These are phyloP conservation scores for Gnaphalium uliginosum DNA, from an alignment of 129 eudicot genomes.

Conservation along the genomic window DNA sequence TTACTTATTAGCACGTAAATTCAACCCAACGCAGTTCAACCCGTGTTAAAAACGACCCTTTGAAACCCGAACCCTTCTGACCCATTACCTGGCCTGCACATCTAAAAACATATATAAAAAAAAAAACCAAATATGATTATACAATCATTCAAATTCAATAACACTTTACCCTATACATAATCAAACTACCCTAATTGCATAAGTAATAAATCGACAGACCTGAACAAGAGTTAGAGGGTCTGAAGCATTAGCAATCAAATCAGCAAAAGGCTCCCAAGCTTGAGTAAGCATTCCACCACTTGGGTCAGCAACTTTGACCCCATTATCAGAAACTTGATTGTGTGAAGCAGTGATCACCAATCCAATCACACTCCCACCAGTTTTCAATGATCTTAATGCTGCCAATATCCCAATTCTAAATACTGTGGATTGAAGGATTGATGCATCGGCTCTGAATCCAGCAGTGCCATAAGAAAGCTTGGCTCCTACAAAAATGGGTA, in stretches of 20 bases:
- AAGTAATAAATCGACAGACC: constrained; percentile 27
- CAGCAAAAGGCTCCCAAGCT: constrained; percentile 93
- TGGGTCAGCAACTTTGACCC: constrained; percentile 85
- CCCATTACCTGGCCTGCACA: neutral
- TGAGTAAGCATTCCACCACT: constrained; percentile 88
- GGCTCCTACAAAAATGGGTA: constrained; percentile 40
- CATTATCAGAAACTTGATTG: constrained; percentile 73
- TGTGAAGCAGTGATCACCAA: constrained; percentile 98
- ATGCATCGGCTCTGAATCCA: constrained; percentile 85
- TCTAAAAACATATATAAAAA: neutral
- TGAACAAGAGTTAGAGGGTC: constrained; percentile 51
- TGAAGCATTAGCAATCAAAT: constrained; percentile 71
- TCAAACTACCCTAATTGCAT: neutral
- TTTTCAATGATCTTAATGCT: constrained; percentile 69
- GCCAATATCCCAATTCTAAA: constrained; percentile 80
- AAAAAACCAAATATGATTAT: neutral
- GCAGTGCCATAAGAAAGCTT: constrained; percentile 81
- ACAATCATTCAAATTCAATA: neutral
- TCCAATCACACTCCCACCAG: constrained; percentile 52
- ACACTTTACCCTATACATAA: neutral
- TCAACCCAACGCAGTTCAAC: neutral
- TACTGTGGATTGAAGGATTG: constrained; percentile 64
- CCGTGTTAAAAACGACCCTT: neutral
- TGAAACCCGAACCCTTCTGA: neutral
- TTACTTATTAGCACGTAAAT: neutral